phyloP scores from a whole-genome alignment of 257 asterid genomes.

The Solanum arcanum region DNA sequence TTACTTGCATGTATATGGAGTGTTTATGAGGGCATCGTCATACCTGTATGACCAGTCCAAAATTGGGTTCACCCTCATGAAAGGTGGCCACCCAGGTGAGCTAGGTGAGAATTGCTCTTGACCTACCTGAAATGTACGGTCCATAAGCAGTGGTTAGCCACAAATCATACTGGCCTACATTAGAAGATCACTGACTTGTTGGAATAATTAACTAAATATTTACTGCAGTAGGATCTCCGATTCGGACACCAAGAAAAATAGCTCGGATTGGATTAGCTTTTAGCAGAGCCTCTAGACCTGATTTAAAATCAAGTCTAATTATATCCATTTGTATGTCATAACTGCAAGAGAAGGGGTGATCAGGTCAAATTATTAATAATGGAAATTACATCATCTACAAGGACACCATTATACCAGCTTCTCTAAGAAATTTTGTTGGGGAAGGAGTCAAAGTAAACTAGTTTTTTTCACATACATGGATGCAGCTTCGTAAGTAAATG shows the following conservation, averaged over 20 bases:
- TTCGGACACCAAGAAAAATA: slow-evolving; percentile 88
- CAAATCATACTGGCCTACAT: background rate
- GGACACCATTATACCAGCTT: background rate
- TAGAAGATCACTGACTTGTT: background rate
- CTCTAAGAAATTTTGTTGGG: background rate
- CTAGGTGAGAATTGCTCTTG: slow-evolving; percentile 95
- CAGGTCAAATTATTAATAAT: slow-evolving; percentile 8
- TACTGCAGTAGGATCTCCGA: slow-evolving; percentile 98
- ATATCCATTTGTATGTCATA: slow-evolving; percentile 76
- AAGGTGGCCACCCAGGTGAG: slow-evolving; percentile 95
- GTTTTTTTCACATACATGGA: slow-evolving; percentile 28
- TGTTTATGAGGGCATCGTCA: background rate
- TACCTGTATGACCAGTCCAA: slow-evolving; percentile 98
- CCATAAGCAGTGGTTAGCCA: background rate
- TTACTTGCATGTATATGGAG: background rate
- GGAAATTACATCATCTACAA: background rate
- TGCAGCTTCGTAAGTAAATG: slow-evolving; percentile 79
- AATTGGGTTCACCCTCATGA: slow-evolving; percentile 96
- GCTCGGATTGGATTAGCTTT: slow-evolving; percentile 73
- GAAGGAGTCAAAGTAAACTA: background rate
- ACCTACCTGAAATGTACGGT: slow-evolving; percentile 48
- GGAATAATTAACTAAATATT: background rate
- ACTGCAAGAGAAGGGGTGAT: slow-evolving; percentile 24
- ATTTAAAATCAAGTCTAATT: slow-evolving; percentile 76
- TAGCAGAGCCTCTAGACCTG: slow-evolving; percentile 80